Evolutionary conservation across 2,329 filamentous ascomycete species (phyloP).

Genomic region (Fonsecaea erecta): DNA sequence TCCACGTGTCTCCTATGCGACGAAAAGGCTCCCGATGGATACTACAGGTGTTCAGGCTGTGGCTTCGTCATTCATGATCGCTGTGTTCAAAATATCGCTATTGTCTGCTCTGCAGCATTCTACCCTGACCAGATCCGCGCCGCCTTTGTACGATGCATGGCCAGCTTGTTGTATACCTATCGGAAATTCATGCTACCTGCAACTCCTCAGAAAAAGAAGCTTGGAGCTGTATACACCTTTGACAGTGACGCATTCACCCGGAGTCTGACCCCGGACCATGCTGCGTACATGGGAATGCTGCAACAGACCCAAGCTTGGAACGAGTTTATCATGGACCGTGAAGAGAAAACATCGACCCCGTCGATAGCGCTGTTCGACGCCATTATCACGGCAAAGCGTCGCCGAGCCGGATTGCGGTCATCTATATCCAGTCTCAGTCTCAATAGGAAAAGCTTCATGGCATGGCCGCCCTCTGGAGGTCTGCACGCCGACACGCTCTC

Average conservation of each 20-base stretch:
- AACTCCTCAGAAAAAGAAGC: conserved; percentile 64
- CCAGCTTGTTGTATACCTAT: conserved; percentile 71
- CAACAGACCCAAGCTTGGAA: conserved; percentile 70
- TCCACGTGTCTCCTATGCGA: conserved; percentile 55
- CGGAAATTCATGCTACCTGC: conserved; percentile 66
- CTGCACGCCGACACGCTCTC: conserved; percentile 61
- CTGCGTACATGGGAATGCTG: conserved; percentile 66
- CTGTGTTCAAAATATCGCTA: conserved; percentile 63
- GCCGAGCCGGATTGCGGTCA: conserved; percentile 58
- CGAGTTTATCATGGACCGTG: conserved; percentile 68
- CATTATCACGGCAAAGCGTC: conserved; percentile 67
- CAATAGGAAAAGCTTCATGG: conserved; percentile 29
- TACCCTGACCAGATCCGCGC: conserved; percentile 69
- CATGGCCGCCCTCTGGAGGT: conserved; percentile 43
- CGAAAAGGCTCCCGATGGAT: conserved; percentile 63
- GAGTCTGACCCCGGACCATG: conserved; percentile 67
- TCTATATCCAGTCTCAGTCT: conserved; percentile 25
- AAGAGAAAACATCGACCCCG: conserved; percentile 54
- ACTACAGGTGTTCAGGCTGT: conserved; percentile 55
- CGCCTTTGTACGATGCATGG: conserved; percentile 71
- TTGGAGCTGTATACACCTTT: conserved; percentile 60
- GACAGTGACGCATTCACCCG: conserved; percentile 70
- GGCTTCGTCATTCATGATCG: conserved; percentile 60
- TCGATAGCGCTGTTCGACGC: conserved; percentile 66
- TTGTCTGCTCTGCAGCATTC: conserved; percentile 71